phyloP scores from a whole-genome alignment of 2,329 filamentous ascomycete genomes.

The Nothopassalora personata region DNA sequence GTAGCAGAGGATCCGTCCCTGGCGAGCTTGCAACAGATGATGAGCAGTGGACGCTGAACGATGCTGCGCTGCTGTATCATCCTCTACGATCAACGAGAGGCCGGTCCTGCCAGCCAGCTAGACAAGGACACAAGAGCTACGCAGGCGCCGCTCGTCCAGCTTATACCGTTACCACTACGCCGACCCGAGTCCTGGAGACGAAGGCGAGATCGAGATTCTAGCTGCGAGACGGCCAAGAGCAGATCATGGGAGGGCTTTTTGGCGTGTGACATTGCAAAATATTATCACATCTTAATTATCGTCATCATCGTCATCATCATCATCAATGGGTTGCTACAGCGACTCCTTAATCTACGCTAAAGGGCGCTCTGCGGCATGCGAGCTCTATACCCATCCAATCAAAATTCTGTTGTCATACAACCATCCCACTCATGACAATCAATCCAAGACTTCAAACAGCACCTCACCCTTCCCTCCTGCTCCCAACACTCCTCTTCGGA shows the following conservation, averaged over 20 bases:
- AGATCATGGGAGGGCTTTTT: slow-evolving; percentile 1
- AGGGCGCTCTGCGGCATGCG: not conserved
- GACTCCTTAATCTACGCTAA: not conserved
- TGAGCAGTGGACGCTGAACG: not conserved
- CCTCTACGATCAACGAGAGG: not conserved
- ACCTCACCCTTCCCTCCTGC: not conserved
- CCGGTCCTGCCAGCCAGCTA: not conserved
- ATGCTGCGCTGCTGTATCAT: not conserved
- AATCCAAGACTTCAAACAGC: not conserved
- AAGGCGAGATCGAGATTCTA: not conserved
- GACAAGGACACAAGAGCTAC: not conserved
- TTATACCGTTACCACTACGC: not conserved
- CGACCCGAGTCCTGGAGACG: slow-evolving; percentile 2
- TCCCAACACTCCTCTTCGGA: slow-evolving; percentile 29
- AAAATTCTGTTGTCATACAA: not conserved
- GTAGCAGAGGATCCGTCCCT: slow-evolving; percentile 56
- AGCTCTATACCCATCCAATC: not conserved
- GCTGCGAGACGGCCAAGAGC: slow-evolving; percentile 2
- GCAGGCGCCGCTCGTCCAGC: slow-evolving; percentile 5
- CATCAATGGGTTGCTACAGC: not conserved
- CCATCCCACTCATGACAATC: not conserved
- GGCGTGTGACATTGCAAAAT: not conserved
- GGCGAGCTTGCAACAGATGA: slow-evolving; percentile 26
- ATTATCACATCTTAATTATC: not conserved
- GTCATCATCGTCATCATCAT: not conserved